Evolutionary conservation across 331 rosid genomes (phyloP).

Genomic region (Cydonia oblonga): DNA sequence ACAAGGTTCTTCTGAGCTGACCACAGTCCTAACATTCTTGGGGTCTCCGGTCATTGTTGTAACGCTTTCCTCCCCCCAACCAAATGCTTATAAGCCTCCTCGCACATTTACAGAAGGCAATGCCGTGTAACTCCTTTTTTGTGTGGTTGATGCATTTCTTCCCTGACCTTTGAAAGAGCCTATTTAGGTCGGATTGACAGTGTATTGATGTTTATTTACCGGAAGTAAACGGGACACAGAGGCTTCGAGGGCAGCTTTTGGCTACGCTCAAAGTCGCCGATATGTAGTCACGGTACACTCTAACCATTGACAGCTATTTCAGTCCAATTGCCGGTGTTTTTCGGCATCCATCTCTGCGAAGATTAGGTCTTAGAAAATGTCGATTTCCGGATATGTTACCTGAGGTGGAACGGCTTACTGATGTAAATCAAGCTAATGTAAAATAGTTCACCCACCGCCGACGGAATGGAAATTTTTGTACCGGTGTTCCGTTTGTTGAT

Average conservation of each 20-base stretch:
- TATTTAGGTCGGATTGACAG: slow-evolving; percentile 2
- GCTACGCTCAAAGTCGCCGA: slow-evolving; percentile 1
- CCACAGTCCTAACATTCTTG: slow-evolving; percentile 18
- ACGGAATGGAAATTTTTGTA: neutral
- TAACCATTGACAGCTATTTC: neutral
- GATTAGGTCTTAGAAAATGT: neutral
- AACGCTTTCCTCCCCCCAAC: neutral
- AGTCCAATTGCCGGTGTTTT: neutral
- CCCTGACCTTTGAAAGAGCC: slow-evolving; percentile 1
- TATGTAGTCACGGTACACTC: neutral
- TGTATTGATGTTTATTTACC: neutral
- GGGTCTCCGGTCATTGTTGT: slow-evolving; percentile 21
- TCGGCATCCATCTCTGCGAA: neutral
- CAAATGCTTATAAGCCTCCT: slow-evolving; percentile 12
- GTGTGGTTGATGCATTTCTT: slow-evolving; percentile 13
- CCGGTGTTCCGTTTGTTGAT: neutral
- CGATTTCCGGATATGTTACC: neutral
- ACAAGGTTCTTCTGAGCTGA: slow-evolving; percentile 6
- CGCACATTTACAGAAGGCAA: slow-evolving; percentile 10
- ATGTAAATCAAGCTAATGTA: slow-evolving; percentile 15
- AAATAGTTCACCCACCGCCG: neutral
- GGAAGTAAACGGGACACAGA: neutral
- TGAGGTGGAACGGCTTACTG: slow-evolving; percentile 1
- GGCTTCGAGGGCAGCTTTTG: neutral
- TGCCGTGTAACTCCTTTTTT: slow-evolving; percentile 18